phyloP scores from a whole-genome alignment of 345 rosid species.

The Eucalyptus cloeziana region DNA sequence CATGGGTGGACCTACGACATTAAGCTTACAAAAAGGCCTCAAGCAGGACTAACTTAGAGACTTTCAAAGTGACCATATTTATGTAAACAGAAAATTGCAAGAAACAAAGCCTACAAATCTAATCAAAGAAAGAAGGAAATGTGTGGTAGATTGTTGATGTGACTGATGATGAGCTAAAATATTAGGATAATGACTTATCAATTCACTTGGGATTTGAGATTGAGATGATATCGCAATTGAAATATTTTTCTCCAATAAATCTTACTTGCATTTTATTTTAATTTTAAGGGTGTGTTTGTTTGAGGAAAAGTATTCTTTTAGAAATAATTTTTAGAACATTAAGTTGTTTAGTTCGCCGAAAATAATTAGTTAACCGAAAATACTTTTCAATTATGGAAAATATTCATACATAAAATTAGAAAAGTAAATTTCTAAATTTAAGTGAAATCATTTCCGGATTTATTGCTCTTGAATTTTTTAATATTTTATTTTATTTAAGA shows the following conservation, averaged over 20 bases:
- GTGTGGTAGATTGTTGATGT: neutral
- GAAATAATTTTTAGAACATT: neutral
- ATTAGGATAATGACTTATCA: neutral
- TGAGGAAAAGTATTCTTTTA: neutral
- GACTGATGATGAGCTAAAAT: neutral
- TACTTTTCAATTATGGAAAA: neutral
- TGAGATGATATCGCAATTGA: neutral
- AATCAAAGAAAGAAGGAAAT: neutral
- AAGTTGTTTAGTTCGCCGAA: accelerated
- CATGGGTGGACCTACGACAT: neutral
- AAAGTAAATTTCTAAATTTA: neutral
- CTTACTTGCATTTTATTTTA: neutral
- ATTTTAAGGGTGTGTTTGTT: neutral
- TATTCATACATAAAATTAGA: neutral
- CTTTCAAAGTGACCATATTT: neutral
- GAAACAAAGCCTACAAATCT: neutral
- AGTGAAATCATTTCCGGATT: too few species aligned
- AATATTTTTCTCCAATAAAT: neutral
- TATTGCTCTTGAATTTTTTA: too few species aligned
- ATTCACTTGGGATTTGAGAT: neutral
- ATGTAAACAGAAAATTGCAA: neutral
- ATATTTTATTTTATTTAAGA: too few species aligned
- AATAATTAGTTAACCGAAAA: neutral
- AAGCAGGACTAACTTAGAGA: neutral
- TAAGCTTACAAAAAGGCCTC: neutral